These are phyloP conservation scores for Flaveria linearis DNA, from an alignment of 129 eudicot species.

Conservation along the genomic window DNA sequence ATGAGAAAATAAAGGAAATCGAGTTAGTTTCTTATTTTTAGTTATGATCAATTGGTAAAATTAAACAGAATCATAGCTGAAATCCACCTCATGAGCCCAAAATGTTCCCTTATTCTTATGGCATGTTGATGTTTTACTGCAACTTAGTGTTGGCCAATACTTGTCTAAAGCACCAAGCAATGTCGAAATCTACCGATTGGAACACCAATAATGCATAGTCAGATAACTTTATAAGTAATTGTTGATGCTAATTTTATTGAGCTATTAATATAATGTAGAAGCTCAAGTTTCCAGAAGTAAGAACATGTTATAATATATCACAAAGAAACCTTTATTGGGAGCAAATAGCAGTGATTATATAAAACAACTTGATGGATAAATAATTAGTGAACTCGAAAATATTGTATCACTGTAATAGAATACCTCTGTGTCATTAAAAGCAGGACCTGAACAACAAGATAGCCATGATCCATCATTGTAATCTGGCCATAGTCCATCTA, in stretches of 20 bases:
- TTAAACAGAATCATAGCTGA: no score
- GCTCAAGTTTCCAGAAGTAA: conserved; percentile 1
- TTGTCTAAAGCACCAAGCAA: no score
- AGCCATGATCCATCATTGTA: conserved; percentile 99
- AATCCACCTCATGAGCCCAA: no score
- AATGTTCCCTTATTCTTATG: no score
- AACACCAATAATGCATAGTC: conserved; percentile 18
- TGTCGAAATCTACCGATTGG: no score
- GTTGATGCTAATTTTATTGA: background rate
- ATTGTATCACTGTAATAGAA: background rate
- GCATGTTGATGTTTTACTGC: no score
- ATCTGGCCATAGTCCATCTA: conserved; percentile 98
- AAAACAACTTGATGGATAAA: no score
- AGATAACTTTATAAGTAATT: background rate
- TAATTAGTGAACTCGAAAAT: background rate
- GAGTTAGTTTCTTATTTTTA: no score
- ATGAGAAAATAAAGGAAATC: no score
- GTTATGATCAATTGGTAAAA: no score
- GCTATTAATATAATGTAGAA: background rate
- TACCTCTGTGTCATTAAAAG: conserved; percentile 69
- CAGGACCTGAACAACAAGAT: conserved; percentile 67
- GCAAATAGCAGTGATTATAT: background rate
- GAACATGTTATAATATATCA: background rate
- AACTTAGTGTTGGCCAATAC: no score
- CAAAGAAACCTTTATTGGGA: background rate